These are phyloP conservation scores for Takashimella koratensis DNA, from an alignment of 1,284 basidiomycete species.

Conservation along the genomic window DNA sequence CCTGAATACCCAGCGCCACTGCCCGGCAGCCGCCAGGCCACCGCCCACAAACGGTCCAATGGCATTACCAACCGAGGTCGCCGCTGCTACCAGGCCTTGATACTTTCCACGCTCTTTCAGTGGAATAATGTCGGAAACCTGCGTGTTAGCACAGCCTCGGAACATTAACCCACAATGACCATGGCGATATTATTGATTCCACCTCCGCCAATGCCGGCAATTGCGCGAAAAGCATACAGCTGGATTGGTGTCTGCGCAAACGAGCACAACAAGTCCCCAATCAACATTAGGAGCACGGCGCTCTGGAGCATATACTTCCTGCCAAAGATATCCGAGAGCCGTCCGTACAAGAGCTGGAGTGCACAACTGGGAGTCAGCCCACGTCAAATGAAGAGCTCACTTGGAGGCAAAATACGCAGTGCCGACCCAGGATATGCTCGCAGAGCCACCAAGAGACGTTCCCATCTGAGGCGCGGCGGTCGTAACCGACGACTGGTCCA, in stretches of 20 bases:
- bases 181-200: slow-evolving; percentile 50
- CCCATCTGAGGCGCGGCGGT: slow-evolving; percentile 33
- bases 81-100: slow-evolving; percentile 34
- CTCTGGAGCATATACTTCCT: slow-evolving; percentile 30
- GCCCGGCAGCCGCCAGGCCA: slow-evolving; percentile 20
- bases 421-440: slow-evolving; percentile 31
- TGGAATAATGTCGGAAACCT: slow-evolving; percentile 49
- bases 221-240: slow-evolving; percentile 44
- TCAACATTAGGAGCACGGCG: slow-evolving; percentile 21
- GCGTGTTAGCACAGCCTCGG: too few species aligned
- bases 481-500: slow-evolving; percentile 35
- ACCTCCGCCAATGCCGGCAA: slow-evolving; percentile 51
- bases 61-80: slow-evolving; percentile 11
- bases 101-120: slow-evolving; percentile 50
- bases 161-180: slow-evolving; percentile 49
- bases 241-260: slow-evolving; percentile 33
- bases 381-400: slow-evolving; percentile 9
- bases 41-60: slow-evolving; percentile 32
- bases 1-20: slow-evolving; percentile 39
- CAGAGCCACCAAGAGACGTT: slow-evolving; percentile 18
- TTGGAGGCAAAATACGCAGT: slow-evolving; percentile 34
- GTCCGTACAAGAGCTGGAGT: slow-evolving; percentile 32
- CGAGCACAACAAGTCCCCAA: slow-evolving; percentile 31
- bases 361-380: slow-evolving; percentile 17
- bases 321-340: slow-evolving; percentile 35